Base-by-base conservation (phyloP, 2,329 filamentous ascomycete species). In the Sporothrix pallida region DNA sequence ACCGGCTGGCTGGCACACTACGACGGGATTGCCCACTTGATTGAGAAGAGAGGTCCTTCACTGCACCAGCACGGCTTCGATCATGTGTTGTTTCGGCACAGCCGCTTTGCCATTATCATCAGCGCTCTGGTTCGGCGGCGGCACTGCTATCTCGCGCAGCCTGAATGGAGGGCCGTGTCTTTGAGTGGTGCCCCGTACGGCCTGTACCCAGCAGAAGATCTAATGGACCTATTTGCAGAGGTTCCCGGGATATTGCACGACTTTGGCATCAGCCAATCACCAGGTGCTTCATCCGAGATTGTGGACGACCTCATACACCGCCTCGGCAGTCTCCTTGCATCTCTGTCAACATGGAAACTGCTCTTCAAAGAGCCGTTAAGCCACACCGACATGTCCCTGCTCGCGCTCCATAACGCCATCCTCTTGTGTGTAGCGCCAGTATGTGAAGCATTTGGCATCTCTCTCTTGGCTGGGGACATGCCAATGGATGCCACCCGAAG, bases 1-100 rank as follows among this genome's bases (percentile, higher is more conserved):
- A 67, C 44, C 42, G 62, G 62, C n/a, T 67, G 62, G 62, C 42
- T 67, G 62, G 44, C n/a, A 5, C 62, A 67, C 62, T 67, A 48
- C 42, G 62, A 67, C n/a, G 62, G 62, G 2, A 50, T 67, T 9
- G n/a, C 62, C 10, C 63, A 31, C 26, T 2, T 68, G 44, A 68
- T 68, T 7, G 63, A 68, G 8, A 12, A 23, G 2, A 12, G 63
- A 17, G 63, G 63, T 0, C 63, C n/a, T n/a, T n/a, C 63, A 1
- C 10, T 23, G 15, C 63, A 48, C 2, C 20, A 50, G 7, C 26
- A 12, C 20, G 63, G 63, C 12, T 68, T 68, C 23, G 63, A 12
- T 23, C 63, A 13, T 20, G 63, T 50, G 23, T 42, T 68, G 20
- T 68, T 68, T n/a, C 37, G 23, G 63, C 63, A 68, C 63, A 31